phyloP scores from a whole-genome alignment of 2,329 filamentous ascomycete genomes.

The Colletotrichum ledebouriae region DNA sequence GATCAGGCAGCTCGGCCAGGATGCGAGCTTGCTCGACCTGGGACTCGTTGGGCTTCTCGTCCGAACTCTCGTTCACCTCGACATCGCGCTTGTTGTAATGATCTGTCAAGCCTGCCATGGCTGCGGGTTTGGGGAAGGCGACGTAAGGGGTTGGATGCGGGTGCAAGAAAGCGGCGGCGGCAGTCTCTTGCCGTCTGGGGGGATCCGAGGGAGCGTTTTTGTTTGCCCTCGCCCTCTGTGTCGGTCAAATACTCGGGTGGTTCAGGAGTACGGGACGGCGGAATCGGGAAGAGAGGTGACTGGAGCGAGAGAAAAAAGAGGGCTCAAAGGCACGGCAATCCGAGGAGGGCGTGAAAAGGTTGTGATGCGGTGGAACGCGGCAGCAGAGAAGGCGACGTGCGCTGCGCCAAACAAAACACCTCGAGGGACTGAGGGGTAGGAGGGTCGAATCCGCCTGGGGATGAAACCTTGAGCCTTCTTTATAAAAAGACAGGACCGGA shows the following conservation, averaged over 20 bases:
- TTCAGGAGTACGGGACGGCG: conserved; percentile 19
- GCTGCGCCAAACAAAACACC: conserved; percentile 9
- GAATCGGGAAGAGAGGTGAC: background rate
- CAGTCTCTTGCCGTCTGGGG: conserved; percentile 16
- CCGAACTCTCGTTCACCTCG: conserved; percentile 38
- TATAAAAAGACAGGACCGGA: conserved; percentile 18
- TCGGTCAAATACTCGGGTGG: conserved; percentile 25
- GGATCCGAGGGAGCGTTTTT: conserved; percentile 15
- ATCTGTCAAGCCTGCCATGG: conserved; percentile 33
- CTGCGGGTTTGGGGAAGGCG: conserved; percentile 18
- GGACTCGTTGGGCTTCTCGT: conserved; percentile 35
- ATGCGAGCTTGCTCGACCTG: conserved; percentile 48
- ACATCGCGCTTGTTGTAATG: conserved; percentile 35
- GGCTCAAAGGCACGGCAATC: background rate
- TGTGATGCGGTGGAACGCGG: conserved; percentile 31
- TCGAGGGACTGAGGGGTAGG: conserved; percentile 13
- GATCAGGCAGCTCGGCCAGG: conserved; percentile 51
- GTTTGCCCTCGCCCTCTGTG: background rate
- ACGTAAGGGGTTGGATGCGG: conserved; percentile 3
- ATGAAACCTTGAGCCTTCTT: conserved; percentile 25
- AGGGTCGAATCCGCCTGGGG: background rate
- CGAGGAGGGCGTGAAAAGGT: background rate
- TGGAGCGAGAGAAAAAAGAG: background rate
- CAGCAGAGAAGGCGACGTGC: background rate
- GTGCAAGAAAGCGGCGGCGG: conserved; percentile 9